phyloP scores from a whole-genome alignment of 305 asterid genomes.

The Solanum hybrid region DNA sequence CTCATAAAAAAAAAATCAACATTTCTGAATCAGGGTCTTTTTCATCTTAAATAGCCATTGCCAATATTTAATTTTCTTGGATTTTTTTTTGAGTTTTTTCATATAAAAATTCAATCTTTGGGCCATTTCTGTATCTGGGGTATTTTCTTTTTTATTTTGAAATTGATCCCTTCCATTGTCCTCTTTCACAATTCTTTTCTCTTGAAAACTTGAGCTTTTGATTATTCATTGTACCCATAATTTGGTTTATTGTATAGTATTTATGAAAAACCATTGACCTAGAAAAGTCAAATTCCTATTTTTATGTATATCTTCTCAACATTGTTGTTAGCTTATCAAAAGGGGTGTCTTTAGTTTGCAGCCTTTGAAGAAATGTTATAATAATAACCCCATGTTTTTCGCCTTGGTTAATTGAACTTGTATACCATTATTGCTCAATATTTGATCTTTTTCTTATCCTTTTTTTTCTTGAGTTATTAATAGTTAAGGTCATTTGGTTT shows the following conservation, averaged over 20 bases:
- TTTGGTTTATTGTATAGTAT: neutral
- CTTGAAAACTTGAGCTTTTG: neutral
- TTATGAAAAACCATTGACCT: neutral
- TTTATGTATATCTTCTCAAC: neutral
- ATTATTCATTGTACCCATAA: neutral
- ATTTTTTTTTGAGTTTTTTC: neutral
- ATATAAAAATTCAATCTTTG: neutral
- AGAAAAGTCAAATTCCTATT: neutral
- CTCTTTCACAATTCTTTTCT: neutral
- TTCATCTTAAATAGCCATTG: neutral
- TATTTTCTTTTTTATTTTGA: neutral
- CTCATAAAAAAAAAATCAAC: neutral
- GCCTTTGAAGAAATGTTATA: neutral
- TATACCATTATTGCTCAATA: neutral
- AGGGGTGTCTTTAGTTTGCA: neutral
- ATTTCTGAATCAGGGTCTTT: neutral
- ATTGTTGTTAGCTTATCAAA: neutral
- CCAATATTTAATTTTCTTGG: neutral
- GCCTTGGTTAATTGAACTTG: neutral
- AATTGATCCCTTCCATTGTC: neutral
- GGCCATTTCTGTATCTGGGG: neutral
- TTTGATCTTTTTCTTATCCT: neutral
- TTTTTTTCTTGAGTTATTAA: neutral
- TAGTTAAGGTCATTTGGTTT: neutral
- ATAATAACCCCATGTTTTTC: neutral